phyloP scores from a whole-genome alignment of 495 filamentous ascomycete species.

The Aspergillus homomorphus region DNA sequence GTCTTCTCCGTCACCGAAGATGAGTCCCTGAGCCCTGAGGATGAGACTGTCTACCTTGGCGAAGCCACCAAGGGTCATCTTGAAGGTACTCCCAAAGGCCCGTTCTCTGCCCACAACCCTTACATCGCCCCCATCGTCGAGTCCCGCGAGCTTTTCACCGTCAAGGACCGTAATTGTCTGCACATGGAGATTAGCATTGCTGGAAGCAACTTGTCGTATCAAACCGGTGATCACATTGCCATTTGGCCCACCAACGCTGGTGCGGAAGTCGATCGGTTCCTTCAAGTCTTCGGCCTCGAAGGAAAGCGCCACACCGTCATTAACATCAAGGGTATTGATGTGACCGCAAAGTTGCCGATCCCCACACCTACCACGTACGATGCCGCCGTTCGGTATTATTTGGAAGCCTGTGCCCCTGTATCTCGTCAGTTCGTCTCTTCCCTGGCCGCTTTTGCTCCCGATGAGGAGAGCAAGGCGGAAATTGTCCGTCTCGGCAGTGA shows the following conservation, averaged over 20 bases:
- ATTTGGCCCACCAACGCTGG: slow-evolving; percentile 97
- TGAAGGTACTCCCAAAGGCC: slow-evolving; percentile 78
- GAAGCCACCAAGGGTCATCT: slow-evolving; percentile 97
- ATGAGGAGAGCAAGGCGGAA: slow-evolving; percentile 76
- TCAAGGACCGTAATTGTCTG: slow-evolving; percentile 90
- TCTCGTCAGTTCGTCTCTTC: slow-evolving; percentile 93
- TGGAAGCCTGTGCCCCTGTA: slow-evolving; percentile 93
- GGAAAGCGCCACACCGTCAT: slow-evolving; percentile 81
- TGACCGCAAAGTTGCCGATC: slow-evolving; percentile 96
- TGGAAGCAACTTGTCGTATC: slow-evolving; percentile 77
- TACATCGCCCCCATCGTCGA: slow-evolving; percentile 92
- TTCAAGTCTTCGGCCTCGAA: slow-evolving; percentile 70
- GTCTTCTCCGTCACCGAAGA: slow-evolving; percentile 81
- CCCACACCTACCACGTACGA: slow-evolving; percentile 97
- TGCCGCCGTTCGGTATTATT: slow-evolving; percentile 89
- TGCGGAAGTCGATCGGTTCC: slow-evolving; percentile 85
- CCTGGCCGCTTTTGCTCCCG: slow-evolving; percentile 85
- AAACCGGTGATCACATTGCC: slow-evolving; percentile 95
- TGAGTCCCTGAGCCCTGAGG: slow-evolving; percentile 67
- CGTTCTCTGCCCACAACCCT: slow-evolving; percentile 95
- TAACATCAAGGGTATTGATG: slow-evolving; percentile 86
- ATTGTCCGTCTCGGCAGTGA: slow-evolving; percentile 85
- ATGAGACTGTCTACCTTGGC: slow-evolving; percentile 88
- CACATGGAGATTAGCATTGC: slow-evolving; percentile 95
- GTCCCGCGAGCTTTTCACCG: slow-evolving; percentile 86